These are phyloP conservation scores for Zymoseptoria passerinii DNA, from an alignment of 2,329 filamentous ascomycete genomes.

Conservation along the genomic window DNA sequence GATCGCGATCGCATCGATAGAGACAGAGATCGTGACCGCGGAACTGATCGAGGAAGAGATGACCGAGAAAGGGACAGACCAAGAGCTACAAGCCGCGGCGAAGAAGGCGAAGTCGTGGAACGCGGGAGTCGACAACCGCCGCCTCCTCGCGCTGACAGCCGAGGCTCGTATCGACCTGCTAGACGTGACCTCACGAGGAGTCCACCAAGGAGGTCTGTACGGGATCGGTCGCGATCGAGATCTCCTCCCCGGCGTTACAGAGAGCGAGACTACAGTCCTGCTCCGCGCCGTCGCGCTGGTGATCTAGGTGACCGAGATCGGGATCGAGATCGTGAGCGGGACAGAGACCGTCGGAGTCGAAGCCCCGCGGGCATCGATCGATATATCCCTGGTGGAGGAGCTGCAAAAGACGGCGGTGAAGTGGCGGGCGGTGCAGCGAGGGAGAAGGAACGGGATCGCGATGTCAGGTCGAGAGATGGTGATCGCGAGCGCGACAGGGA, in stretches of 20 bases:
- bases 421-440: slow-evolving; percentile 3
- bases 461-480: slow-evolving; percentile 20
- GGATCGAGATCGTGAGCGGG: slow-evolving; percentile 4
- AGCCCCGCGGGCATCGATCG: slow-evolving; percentile 32
- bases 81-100: slow-evolving; percentile 6
- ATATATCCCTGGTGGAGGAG: slow-evolving; percentile 31
- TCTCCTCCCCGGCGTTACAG: slow-evolving; percentile 16
- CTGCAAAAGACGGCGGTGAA: neutral
- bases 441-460: slow-evolving; percentile 1
- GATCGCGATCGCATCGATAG: slow-evolving; percentile 17
- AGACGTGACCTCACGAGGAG: slow-evolving; percentile 5
- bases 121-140: neutral
- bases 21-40: slow-evolving; percentile 14
- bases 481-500: slow-evolving; percentile 5
- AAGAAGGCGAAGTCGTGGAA: slow-evolving; percentile 28
- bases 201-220: slow-evolving; percentile 1
- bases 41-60: slow-evolving; percentile 33
- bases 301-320: slow-evolving; percentile 4
- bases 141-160: slow-evolving; percentile 13
- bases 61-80: slow-evolving; percentile 20
- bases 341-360: slow-evolving; percentile 16
- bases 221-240: slow-evolving; percentile 12
- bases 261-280: slow-evolving; percentile 2
- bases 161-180: slow-evolving; percentile 8
- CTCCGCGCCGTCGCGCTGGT: slow-evolving; percentile 8